phyloP scores from a whole-genome alignment of 2,329 filamentous ascomycete species.

The Sphaerostilbella broomeana region DNA sequence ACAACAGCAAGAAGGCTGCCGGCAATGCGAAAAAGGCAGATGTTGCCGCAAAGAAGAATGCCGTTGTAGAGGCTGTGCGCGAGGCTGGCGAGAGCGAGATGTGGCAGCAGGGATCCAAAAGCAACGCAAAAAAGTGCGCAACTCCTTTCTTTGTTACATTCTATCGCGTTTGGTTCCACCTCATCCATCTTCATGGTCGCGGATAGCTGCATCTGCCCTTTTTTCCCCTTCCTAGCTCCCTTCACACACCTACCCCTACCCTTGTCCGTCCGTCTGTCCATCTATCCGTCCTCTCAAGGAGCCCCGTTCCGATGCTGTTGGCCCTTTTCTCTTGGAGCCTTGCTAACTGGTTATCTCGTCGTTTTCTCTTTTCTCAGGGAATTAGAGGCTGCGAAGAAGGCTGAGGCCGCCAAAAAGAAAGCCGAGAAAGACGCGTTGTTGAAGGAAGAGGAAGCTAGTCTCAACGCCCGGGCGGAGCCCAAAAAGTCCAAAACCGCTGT shows the following conservation, averaged over 20 bases:
- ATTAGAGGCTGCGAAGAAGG: conserved; percentile 56
- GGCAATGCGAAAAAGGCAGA: conserved; percentile 93
- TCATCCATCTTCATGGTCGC: too few relatives aligned
- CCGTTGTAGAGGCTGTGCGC: conserved; percentile 59
- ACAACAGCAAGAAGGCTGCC: conserved; percentile 81
- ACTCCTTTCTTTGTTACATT: too few relatives aligned
- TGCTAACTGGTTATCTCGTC: conserved; percentile 1
- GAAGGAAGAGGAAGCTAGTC: conserved; percentile 70
- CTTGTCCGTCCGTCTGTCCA: conserved; percentile 1
- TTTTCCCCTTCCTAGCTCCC: not conserved
- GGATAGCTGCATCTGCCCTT: conserved; percentile 2
- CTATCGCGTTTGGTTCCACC: not conserved
- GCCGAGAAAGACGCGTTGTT: conserved; percentile 81
- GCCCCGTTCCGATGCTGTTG: conserved; percentile 1
- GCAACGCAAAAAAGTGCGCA: conserved; percentile 75
- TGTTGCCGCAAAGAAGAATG: conserved; percentile 71
- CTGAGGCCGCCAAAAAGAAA: conserved; percentile 84
- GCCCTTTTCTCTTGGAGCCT: conserved; percentile 2
- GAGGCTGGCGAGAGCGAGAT: conserved; percentile 63
- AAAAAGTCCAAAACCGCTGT: conserved; percentile 63
- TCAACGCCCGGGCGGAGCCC: conserved; percentile 50
- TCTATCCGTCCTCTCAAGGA: conserved; percentile 1
- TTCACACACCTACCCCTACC: not conserved
- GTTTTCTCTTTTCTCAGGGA: conserved; percentile 22
- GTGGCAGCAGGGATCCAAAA: conserved; percentile 84